Evolutionary conservation across 2,329 filamentous ascomycete species (phyloP).

Genomic region (Knufia fluminis): DNA sequence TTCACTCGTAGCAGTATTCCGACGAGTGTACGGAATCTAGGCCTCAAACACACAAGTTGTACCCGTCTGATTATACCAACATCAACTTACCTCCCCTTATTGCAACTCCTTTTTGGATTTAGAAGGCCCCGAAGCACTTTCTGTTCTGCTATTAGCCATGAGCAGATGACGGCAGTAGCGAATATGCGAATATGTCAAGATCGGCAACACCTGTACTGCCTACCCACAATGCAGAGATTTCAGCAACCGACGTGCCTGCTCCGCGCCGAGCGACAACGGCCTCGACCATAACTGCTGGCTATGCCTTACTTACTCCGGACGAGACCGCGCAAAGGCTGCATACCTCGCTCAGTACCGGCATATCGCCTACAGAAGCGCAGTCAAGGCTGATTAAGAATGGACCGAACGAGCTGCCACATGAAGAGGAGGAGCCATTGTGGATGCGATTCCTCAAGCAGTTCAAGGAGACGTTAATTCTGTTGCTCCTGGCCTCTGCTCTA

Average conservation of each 20-base stretch:
- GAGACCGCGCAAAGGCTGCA: slow-evolving; percentile 69
- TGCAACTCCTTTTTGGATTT: background rate
- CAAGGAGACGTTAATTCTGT: slow-evolving; percentile 84
- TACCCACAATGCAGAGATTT: slow-evolving; percentile 41
- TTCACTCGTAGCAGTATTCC: too few relatives aligned
- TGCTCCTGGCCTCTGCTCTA: slow-evolving; percentile 80
- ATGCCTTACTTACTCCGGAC: slow-evolving; percentile 60
- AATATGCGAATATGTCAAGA: slow-evolving; percentile 54
- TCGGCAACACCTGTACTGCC: slow-evolving; percentile 50
- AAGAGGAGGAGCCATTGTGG: slow-evolving; percentile 90
- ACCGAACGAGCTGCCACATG: slow-evolving; percentile 88
- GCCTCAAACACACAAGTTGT: too few relatives aligned
- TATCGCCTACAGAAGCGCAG: slow-evolving; percentile 72
- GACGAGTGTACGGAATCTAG: too few relatives aligned
- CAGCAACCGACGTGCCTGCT: slow-evolving; percentile 12
- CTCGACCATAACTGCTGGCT: slow-evolving; percentile 39
- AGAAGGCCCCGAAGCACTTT: too few relatives aligned
- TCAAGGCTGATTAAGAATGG: slow-evolving; percentile 72
- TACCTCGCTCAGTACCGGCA: slow-evolving; percentile 74
- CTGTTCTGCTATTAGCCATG: background rate
- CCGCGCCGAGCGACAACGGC: slow-evolving; percentile 2
- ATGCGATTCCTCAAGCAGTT: slow-evolving; percentile 93
- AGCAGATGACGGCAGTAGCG: slow-evolving; percentile 22
- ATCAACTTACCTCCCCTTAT: background rate
- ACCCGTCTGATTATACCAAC: too few relatives aligned